Evolutionary conservation across 805 yeast species (phyloP).

Genomic region (Starmerella cellae): DNA sequence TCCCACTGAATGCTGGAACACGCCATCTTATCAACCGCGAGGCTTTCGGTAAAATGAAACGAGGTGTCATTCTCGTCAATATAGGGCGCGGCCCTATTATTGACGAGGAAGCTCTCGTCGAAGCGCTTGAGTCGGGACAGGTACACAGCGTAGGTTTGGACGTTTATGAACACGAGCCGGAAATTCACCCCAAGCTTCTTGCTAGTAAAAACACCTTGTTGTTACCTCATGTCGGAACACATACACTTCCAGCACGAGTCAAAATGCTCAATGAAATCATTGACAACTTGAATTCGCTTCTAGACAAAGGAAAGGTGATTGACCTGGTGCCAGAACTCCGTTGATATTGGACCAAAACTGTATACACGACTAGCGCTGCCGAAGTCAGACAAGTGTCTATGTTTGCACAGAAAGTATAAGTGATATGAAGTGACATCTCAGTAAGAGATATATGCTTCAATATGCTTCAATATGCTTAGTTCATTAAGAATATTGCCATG

Average conservation of each 20-base stretch:
- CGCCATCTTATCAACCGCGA: conserved; percentile 37
- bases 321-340: conserved; percentile 63
- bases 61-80: conserved; percentile 42
- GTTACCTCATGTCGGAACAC: conserved; percentile 44
- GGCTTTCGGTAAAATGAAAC: conserved; percentile 37
- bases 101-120: conserved; percentile 39
- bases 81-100: conserved; percentile 51
- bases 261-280: conserved; percentile 74
- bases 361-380: too few species aligned
- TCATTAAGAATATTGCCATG: too few species aligned
- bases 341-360: too few species aligned
- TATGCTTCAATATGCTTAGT: too few species aligned
- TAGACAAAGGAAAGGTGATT: conserved; percentile 54
- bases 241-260: conserved; percentile 34
- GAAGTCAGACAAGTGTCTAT: too few species aligned
- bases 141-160: conserved; percentile 43
- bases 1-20: conserved; percentile 43
- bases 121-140: conserved; percentile 38
- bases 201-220: conserved; percentile 36
- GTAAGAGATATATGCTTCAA: too few species aligned
- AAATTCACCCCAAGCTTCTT: conserved; percentile 36
- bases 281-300: conserved; percentile 46
- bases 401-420: too few species aligned
- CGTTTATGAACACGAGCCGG: conserved; percentile 50
- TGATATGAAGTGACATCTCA: too few species aligned